Conservation (phyloP, 495 filamentous ascomycete species). For the Cryomyces antarcticus region DNA sequence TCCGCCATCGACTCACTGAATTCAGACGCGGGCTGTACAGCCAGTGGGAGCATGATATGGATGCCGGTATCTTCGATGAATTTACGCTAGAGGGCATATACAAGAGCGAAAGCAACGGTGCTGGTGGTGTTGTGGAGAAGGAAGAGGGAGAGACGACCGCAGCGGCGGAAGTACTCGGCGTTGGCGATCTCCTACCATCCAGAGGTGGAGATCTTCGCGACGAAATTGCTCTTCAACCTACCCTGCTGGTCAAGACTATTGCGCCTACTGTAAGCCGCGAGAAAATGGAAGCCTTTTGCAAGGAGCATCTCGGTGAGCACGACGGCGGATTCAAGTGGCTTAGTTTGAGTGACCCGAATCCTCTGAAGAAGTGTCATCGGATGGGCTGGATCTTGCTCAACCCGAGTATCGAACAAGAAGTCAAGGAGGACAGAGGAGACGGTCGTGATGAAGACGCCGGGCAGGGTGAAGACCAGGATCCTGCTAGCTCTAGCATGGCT, state of each 20-base stretch:
- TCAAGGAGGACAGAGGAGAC: slow-evolving; percentile 37
- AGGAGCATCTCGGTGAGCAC: slow-evolving; percentile 69
- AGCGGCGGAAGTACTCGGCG: slow-evolving; percentile 76
- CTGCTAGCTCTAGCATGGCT: slow-evolving; percentile 10
- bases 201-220: slow-evolving; percentile 65
- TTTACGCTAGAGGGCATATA: slow-evolving; percentile 91
- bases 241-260: slow-evolving; percentile 92
- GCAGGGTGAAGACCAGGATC: slow-evolving; percentile 29
- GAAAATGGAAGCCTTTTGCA: slow-evolving; percentile 82
- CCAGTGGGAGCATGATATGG: slow-evolving; percentile 71
- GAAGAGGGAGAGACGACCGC: slow-evolving; percentile 86
- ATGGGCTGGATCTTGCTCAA: slow-evolving; percentile 98
- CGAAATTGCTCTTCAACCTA: slow-evolving; percentile 64
- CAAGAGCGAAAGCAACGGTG: slow-evolving; percentile 78
- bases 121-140: slow-evolving; percentile 72
- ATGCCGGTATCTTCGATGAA: slow-evolving; percentile 70
- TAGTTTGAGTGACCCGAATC: slow-evolving; percentile 88
- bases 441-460: slow-evolving; percentile 43
- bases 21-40: slow-evolving; percentile 54
- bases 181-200: slow-evolving; percentile 68
- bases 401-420: slow-evolving; percentile 42
- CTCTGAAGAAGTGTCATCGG: slow-evolving; percentile 85
- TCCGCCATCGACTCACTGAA: slow-evolving; percentile 48
- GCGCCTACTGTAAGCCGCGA: slow-evolving; percentile 88
- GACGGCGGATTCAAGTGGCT: slow-evolving; percentile 81